Evolutionary conservation across 106 monocot species (phyloP), one percentile per base, ranked within the genome.

Genomic region (Agapanthus africanus): DNA sequence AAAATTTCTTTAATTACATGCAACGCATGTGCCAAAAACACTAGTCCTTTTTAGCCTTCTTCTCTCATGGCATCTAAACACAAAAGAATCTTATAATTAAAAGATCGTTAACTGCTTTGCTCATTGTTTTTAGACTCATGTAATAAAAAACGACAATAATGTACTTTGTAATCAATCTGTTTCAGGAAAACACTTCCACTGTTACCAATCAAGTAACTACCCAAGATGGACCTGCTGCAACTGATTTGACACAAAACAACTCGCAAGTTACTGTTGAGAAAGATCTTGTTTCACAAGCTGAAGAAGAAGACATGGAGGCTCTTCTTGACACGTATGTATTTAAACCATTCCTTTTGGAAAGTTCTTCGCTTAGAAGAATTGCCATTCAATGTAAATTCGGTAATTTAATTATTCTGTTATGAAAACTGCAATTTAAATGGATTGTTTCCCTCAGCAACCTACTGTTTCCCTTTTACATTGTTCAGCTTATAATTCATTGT

Each of bases 281-380:
- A 65, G 97, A 97, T 31, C 91, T 97, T n/a, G 84, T 89, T 54
- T 92, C 84, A 37, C 92, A 97, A 78, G 92, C 79, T 72, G 92
- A 97, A 74, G 92, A 90, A 69, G 92, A 92, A 75, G 97, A 97
- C 74, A 92, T 92, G 91, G 97, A 97, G 68, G 80, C 88, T 31
- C 89, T 97, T 50, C 89, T 97, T 69, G 92, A 80, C 63, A 89
- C 86, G 97, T 97, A 87, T 70, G 82, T 57, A 15, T 49, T 49
- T 18, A 11, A 21, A 27, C 37, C n/a, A 41, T 66, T 42, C 66
- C 42, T 66, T 22, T 42, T 40, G 40, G 16, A 42, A 42, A 7
- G 22, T 13, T 59, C 10, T 59, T 59, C 32, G 1, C 60, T 56
- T 35, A 35, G 60, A 56, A 56, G 56, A 26, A 28, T 56, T 56